These are phyloP conservation scores for Botrytis fragariae DNA, from an alignment of 2,329 filamentous ascomycete genomes.

Conservation along the genomic window DNA sequence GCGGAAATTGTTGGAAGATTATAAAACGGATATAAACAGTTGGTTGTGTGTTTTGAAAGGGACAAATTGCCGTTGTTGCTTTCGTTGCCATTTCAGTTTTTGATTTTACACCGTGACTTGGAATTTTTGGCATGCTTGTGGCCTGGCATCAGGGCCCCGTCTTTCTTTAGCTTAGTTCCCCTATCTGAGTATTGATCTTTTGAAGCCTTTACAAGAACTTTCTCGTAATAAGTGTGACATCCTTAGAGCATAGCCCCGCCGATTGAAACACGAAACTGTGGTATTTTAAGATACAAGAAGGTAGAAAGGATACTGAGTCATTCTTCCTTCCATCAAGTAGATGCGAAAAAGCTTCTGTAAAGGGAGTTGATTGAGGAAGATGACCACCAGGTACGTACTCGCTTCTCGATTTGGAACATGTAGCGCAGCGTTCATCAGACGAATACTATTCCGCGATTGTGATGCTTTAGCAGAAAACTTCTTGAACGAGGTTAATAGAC, in stretches of 20 bases:
- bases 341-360: neutral
- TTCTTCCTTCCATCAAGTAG: neutral
- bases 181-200: neutral
- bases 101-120: neutral
- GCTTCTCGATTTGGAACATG: neutral
- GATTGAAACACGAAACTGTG: neutral
- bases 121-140: neutral
- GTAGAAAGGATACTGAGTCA: neutral
- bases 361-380: neutral
- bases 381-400: neutral
- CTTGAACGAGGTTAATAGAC: neutral
- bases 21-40: neutral
- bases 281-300: neutral
- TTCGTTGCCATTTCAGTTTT: too few species aligned
- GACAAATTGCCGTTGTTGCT: neutral
- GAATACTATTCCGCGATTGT: neutral
- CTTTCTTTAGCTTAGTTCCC: neutral
- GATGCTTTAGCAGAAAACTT: neutral
- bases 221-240: neutral
- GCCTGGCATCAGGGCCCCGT: neutral
- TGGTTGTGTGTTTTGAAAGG: neutral
- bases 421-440: neutral
- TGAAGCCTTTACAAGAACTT: neutral
- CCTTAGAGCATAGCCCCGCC: neutral
- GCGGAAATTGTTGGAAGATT: neutral